Conservation (phyloP, 164 flowering plant genomes). For the Berberis vulgaris region DNA sequence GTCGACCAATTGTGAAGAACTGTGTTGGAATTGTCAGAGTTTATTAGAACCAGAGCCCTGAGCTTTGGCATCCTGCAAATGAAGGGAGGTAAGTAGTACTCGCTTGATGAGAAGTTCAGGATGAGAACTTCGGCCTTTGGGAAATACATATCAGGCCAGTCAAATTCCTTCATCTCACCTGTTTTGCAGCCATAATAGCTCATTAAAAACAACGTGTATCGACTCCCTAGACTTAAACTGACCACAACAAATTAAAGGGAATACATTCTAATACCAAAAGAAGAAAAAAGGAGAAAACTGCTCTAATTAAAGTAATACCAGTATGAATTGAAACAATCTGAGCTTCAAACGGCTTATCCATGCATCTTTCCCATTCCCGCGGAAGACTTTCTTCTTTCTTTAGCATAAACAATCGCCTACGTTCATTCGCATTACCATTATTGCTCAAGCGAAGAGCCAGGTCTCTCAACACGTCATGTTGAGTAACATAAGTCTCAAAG, state of each 20-base stretch:
- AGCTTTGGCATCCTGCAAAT: slow-evolving; percentile 57
- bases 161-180: slow-evolving; percentile 70
- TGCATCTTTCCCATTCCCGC: slow-evolving; percentile 57
- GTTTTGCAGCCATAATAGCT: background rate
- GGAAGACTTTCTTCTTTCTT: slow-evolving; percentile 49
- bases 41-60: slow-evolving; percentile 44
- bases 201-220: background rate
- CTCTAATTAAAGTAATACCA: slow-evolving; percentile 26
- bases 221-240: background rate
- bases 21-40: slow-evolving; percentile 31
- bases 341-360: slow-evolving; percentile 49
- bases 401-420: slow-evolving; percentile 59
- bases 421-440: slow-evolving; percentile 23
- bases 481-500: slow-evolving; percentile 52
- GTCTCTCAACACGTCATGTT: slow-evolving; percentile 75
- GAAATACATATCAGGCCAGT: slow-evolving; percentile 55
- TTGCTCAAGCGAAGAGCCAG: slow-evolving; percentile 56
- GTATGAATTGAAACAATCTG: slow-evolving; percentile 66
- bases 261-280: background rate
- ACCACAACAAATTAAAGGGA: background rate
- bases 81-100: slow-evolving; percentile 63
- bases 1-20: slow-evolving; percentile 35
- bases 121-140: slow-evolving; percentile 80
- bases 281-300: background rate
- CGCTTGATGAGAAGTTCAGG: slow-evolving; percentile 46